Base-by-base conservation (phyloP, 257 asterid species). In the Cynanchum wilfordii region DNA sequence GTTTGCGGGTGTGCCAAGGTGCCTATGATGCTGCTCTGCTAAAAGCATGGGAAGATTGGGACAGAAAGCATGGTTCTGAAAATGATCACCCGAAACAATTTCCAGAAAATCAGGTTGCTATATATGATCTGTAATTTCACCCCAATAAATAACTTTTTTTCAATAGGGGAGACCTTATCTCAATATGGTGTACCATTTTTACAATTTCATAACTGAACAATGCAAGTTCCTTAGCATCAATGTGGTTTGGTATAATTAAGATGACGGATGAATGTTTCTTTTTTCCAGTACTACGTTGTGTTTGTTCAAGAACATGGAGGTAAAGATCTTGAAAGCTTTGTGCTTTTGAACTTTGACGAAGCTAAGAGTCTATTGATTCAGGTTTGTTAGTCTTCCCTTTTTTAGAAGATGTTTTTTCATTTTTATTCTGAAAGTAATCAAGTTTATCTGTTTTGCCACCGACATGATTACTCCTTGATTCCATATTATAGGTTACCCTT, bases 281-380 rank as follows among this genome's bases (percentile, higher is more conserved):
- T 75, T 68, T 78, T 78, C 25, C 89, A 94, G 99, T 75, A 84
- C 77, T 94, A 87, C 73, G 89, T 88, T 24, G 82, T 94, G 73
- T 94, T 95, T 71, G 84, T 95, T 81, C 99, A 91, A 92, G 92
- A 89, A 87, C 95, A 95, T 74, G 98, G 99, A 49, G 99, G 99
- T 59, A 79, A 73, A 80, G 98, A 92, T 86, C 98, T 95, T 76
- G 98, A 90, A 76, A 86, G 92, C 81, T 91, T 90, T 71, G 96
- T 90, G 79, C 98, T 95, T 66, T 69, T 79, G 73, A 90, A 89
- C 84, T 88, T 84, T 76, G 83, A 88, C 70, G 99, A 95, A 87
- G 98, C 90, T 55, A 85, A 89, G 60, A 95, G 98, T 79, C 85
- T 95, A 72, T 68, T 95, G 80, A 79, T 86, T 75, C 99, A 95